Evolutionary conservation across 768 basidiomycete genomes (phyloP), one percentile per base, ranked within the genome.

Genomic region (Termitomyces sp.): DNA sequence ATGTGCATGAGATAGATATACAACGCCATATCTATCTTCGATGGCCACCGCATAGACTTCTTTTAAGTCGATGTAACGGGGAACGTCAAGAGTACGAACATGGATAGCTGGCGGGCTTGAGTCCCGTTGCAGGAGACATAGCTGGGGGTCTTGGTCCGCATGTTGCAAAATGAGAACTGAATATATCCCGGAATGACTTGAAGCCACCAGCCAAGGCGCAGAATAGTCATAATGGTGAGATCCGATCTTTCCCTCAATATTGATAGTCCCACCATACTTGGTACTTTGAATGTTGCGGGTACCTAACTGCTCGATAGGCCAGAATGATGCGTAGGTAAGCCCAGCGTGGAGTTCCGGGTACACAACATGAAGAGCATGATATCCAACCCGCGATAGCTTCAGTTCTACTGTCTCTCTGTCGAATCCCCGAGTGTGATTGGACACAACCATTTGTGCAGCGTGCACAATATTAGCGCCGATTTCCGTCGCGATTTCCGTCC

Each of bases 11-110:
- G 57, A 64, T 45, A 66, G 58, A 55, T 64, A 66, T 10, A 66
- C 47, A 38, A 64, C 48, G 14, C 65, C 65, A 37, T 36, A 53
- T n/a, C 63, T 60, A 17, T 65, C 66, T 14, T 65, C 64, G 9
- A 65, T 58, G 29, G 61, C 61, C 14, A 65, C 25, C 1, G 51
- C 20, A 34, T 56, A 62, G 32, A 65, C 51, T 34, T 63, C 42
- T 15, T 43, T 14, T 5, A 66, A n/a, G 32, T 60, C 32, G 32
- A 66, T 62, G 50, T 56, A 59, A 52, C 32, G 9, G 36, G 63
- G 62, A 31, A 65, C 14, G 2, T 55, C 60, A n/a, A 65, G 59
- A 1, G 25, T 40, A 36, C 60, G 56, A 11, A 32, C 11, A 34
- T 63, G 59, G 14, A 62, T 48, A 1, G 20, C 40, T 14, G 53